Evolutionary conservation across 2,329 filamentous ascomycete genomes (phyloP), one percentile per base, ranked within the genome.

Genomic region (Drechmeria coniospora): DNA sequence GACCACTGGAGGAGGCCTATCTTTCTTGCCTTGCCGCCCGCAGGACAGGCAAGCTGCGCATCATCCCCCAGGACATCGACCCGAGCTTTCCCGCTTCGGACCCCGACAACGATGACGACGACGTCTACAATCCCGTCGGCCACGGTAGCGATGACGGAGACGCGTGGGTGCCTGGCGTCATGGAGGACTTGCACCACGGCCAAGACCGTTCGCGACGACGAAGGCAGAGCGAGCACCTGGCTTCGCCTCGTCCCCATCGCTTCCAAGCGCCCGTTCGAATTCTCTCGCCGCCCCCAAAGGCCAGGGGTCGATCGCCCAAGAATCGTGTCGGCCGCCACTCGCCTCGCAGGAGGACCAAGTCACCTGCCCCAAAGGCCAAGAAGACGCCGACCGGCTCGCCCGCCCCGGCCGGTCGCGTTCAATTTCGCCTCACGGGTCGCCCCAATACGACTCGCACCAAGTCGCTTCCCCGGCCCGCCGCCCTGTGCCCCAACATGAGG

Each of bases 71-170:
- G 47, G 90, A 95, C 42, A 92, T 94, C 34, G 90, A 98, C 46
- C 90, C 90, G 1, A 94, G 86, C 46, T 98, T 98, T 50, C 90
- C 90, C 0, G 86, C 84, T 1, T 93, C 86, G 0, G 90, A 95
- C 41, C 80, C 79, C 0, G 90, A 98, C 40, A 74, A 84, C 39
- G 77, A 87, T 16, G 80, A 81, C 25, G 79, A 83, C 21, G 74
- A 81, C 22, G 68, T 51, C 50, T 74, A 46, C 56, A 74, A 51
- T 51, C 58, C 51, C 42, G 59, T 45, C 32, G 71, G 50, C 42
- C 61, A 74, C 29, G 72, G 74, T 13, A 82, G 74, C 41, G 78
- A 82, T 21, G 69, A n/a, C n/a, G n/a, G 74, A 19, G 61, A 75
- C 26, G 53, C 74, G 23, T 77, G 79, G 68, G 58, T 83, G 28